Base-by-base conservation (phyloP, 2,329 filamentous ascomycete species). In the Davidsoniella neocaledoniae region DNA sequence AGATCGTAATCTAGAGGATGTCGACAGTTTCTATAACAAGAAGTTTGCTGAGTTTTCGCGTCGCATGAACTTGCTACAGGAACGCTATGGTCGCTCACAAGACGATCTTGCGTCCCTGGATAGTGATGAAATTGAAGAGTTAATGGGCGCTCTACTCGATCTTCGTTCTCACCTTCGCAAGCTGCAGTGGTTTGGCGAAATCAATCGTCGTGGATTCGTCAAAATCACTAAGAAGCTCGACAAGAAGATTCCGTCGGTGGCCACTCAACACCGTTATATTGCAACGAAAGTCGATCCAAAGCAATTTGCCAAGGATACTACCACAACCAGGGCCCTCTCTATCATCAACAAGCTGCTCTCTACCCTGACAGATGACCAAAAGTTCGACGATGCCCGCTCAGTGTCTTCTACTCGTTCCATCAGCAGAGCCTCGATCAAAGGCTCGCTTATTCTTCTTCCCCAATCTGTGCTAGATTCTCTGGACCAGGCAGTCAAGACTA, bases 221-320 rank as follows among this genome's bases (percentile, higher is more conserved):
- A 98, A 98, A 68, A 98, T 98, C 64, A 94, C 91, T 47, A 98
- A 98, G 70, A 98, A 98, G 66, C 70, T 95, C 43, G 91, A 98
- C 66, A 98, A 98, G 68, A 95, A 94, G 67, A 77, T 95, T 2
- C 74, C 82, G 1, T 74, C 77, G 43, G 77, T 79, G 3, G 75
- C 80, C 46, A 81, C 85, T 0, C 88, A 95, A 67, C 80, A 85
- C 61, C 77, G 80, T 52, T 98, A 96, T 60, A 73, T 98, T 53
- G 79, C 83, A 39, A 86, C 86, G 43, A 94, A 93, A 67, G 90
- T 98, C 51, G 86, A 94, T 57, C 81, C 85, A 2, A 81, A 81
- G 56, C 77, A 85, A 0, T 98, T 98, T 64, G 86, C 90, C 16
- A 88, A 85, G 54, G 90, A 77, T 55, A 68, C 63, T 25, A 69